These are phyloP conservation scores for Diplogelasinospora grovesii DNA, from an alignment of 495 filamentous ascomycete species.

Conservation along the genomic window DNA sequence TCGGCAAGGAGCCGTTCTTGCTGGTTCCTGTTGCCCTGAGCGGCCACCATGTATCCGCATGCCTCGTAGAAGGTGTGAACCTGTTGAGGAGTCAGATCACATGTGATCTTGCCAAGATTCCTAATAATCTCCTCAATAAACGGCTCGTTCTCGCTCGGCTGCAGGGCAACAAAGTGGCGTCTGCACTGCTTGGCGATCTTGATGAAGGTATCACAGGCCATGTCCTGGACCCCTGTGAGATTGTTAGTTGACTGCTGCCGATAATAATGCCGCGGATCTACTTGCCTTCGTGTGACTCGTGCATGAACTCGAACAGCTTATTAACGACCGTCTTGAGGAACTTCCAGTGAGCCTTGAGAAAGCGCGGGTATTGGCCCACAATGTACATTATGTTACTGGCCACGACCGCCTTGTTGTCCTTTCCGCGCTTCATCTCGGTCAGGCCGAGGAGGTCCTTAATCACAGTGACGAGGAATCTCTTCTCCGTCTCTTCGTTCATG, in stretches of 20 bases:
- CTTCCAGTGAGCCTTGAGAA: conserved; percentile 98
- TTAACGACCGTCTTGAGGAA: conserved; percentile 99
- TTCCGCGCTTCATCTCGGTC: conserved; percentile 97
- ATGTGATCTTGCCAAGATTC: conserved; percentile 89
- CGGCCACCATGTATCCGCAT: conserved; percentile 98
- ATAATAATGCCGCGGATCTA: background rate
- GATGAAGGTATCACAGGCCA: conserved; percentile 99
- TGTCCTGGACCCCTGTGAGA: conserved; percentile 85
- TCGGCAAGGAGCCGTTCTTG: conserved; percentile 90
- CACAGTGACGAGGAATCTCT: conserved; percentile 94
- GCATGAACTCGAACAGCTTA: conserved; percentile 99
- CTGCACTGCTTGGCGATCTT: conserved; percentile 99
- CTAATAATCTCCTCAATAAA: conserved; percentile 99
- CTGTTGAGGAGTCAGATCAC: conserved; percentile 90
- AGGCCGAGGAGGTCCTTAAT: conserved; percentile 98
- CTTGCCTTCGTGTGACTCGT: conserved; percentile 94
- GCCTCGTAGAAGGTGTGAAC: conserved; percentile 99
- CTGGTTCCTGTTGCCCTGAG: conserved; percentile 84
- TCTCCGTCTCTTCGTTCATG: conserved; percentile 99
- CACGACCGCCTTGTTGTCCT: conserved; percentile 98
- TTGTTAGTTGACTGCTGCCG: conserved; percentile 4
- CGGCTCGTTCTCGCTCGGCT: conserved; percentile 88
- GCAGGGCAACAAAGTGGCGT: conserved; percentile 91
- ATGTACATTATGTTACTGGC: conserved; percentile 99
- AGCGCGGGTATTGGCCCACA: conserved; percentile 95